These are phyloP conservation scores for Calamus simplicifolius DNA, from an alignment of 176 grass and related monocot genomes.

Conservation along the genomic window DNA sequence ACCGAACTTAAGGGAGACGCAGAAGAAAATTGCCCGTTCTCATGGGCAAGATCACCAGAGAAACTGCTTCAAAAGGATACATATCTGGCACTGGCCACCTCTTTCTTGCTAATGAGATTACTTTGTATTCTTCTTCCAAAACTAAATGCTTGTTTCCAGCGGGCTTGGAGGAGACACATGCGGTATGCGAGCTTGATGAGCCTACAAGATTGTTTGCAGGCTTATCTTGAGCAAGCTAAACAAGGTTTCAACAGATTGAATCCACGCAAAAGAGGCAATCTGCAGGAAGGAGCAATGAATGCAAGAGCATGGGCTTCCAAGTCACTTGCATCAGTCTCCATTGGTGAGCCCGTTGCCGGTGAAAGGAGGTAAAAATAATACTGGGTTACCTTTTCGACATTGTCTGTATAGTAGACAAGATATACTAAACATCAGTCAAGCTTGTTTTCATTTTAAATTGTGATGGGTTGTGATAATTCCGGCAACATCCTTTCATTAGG, in stretches of 20 bases:
- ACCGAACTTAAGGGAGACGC: constrained; percentile 41
- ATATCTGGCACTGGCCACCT: constrained; percentile 64
- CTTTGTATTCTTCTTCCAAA: constrained; percentile 59
- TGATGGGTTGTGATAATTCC: constrained; percentile 40
- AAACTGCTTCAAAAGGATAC: constrained; percentile 92
- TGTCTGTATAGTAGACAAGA: constrained; percentile 47
- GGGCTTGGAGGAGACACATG: constrained; percentile 60
- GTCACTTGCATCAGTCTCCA: constrained; percentile 80
- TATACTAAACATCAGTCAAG: no score
- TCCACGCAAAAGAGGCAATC: constrained; percentile 72
- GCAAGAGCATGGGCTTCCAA: constrained; percentile 75
- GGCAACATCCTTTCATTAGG: constrained; percentile 38
- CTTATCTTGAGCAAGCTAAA: constrained; percentile 56
- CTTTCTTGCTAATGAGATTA: constrained; percentile 62
- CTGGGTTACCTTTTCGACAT: background rate
- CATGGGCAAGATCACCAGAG: constrained; percentile 89
- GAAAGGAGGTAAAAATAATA: constrained; percentile 55
- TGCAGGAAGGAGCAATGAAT: constrained; percentile 71
- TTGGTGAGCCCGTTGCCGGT: constrained; percentile 56
- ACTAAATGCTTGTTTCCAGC: constrained; percentile 36
- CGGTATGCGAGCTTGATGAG: constrained; percentile 46
- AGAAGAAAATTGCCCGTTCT: constrained; percentile 81
- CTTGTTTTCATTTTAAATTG: constrained; percentile 22
- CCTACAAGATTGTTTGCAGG: constrained; percentile 49
- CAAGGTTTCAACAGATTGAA: constrained; percentile 44